These are phyloP conservation scores for Chrysopogon serrulatus DNA, from an alignment of 176 grass and related monocot genomes.

Conservation along the genomic window DNA sequence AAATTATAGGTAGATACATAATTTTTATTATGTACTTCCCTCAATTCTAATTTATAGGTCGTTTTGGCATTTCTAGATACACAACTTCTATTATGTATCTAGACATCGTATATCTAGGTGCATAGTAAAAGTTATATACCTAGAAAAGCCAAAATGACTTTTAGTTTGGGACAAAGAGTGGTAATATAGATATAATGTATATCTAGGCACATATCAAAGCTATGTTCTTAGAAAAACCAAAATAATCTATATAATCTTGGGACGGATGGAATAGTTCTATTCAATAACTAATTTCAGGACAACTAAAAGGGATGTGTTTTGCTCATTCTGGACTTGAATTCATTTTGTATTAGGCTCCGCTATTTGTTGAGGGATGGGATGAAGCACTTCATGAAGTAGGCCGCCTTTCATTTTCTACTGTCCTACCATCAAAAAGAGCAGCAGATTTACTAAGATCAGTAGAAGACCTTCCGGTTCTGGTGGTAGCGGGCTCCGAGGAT, in stretches of 20 bases:
- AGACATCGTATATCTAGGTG: too few species aligned
- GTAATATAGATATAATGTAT: neutral
- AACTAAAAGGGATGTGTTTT: neutral
- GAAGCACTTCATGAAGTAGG: conserved; percentile 97
- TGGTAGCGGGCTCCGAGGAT: conserved; percentile 86
- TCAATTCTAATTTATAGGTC: too few species aligned
- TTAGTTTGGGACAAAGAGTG: too few species aligned
- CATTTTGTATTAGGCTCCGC: conserved; percentile 52
- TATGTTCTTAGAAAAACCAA: neutral
- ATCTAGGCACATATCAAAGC: neutral
- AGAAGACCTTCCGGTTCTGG: conserved; percentile 74
- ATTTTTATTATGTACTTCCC: neutral
- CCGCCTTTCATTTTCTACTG: conserved; percentile 82
- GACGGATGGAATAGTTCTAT: neutral
- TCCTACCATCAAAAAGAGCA: conserved; percentile 67
- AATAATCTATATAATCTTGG: neutral
- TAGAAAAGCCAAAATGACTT: too few species aligned
- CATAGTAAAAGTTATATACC: too few species aligned
- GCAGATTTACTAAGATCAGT: conserved; percentile 73
- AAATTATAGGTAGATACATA: neutral
- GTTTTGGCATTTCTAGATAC: too few species aligned
- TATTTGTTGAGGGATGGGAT: conserved; percentile 97
- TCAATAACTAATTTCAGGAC: neutral
- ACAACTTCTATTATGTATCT: too few species aligned
- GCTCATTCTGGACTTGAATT: conserved; percentile 7